phyloP scores from a whole-genome alignment of 2,329 filamentous ascomycete genomes.

The Arthroderma sp. region DNA sequence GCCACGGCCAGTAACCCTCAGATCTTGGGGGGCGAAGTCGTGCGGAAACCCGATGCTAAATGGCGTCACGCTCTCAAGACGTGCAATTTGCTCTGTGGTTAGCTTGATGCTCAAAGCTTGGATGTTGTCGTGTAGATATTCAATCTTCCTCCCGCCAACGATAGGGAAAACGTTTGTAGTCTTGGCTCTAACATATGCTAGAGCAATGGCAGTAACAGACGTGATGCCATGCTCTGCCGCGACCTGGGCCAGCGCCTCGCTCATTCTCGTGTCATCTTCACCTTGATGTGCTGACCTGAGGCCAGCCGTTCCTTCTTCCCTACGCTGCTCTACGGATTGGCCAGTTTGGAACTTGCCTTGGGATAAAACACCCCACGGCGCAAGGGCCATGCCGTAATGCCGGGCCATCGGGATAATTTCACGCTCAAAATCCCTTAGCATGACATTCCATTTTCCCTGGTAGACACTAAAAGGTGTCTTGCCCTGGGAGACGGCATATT shows the following conservation, averaged over 20 bases:
- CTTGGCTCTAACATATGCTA: slow-evolving; percentile 64
- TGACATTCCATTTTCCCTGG: slow-evolving; percentile 26
- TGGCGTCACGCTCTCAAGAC: slow-evolving; percentile 48
- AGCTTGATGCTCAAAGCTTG: slow-evolving; percentile 51
- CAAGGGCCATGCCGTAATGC: slow-evolving; percentile 34
- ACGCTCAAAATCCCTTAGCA: slow-evolving; percentile 28
- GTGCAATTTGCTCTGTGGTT: slow-evolving; percentile 47
- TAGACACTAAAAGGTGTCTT: slow-evolving; percentile 15
- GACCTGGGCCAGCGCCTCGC: slow-evolving; percentile 46
- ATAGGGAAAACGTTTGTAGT: slow-evolving; percentile 61
- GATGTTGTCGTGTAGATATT: slow-evolving; percentile 58
- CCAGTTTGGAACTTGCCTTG: slow-evolving; percentile 38
- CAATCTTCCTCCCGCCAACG: slow-evolving; percentile 54
- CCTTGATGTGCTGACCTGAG: slow-evolving; percentile 22
- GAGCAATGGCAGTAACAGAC: slow-evolving; percentile 48
- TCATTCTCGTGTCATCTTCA: slow-evolving; percentile 40
- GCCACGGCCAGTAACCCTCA: slow-evolving; percentile 11
- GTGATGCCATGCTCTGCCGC: slow-evolving; percentile 42
- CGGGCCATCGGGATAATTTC: slow-evolving; percentile 30
- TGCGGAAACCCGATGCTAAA: slow-evolving; percentile 58
- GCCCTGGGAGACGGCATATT: slow-evolving; percentile 14
- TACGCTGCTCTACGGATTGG: slow-evolving; percentile 34
- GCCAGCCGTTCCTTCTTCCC: slow-evolving; percentile 28
- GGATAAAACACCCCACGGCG: slow-evolving; percentile 48
- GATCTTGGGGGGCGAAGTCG: slow-evolving; percentile 38